Evolutionary conservation across 768 basidiomycete species (phyloP), one percentile per base, ranked within the genome.

Genomic region (Baorangia bicolor): DNA sequence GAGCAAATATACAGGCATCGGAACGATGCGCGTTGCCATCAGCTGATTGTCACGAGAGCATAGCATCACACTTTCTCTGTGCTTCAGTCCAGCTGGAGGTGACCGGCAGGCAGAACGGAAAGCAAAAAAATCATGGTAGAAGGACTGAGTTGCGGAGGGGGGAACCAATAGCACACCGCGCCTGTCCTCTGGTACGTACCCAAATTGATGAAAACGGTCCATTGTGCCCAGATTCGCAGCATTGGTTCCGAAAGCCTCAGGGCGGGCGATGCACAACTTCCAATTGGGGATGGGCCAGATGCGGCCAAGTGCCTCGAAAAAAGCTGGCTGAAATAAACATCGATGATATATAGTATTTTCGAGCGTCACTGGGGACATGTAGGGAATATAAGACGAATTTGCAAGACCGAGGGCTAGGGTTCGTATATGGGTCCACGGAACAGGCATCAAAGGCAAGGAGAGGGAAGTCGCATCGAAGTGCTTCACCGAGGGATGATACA

Each of bases 401-500:
- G 31, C 37, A 45, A 52, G 42, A 61, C 43, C n/a, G 16, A 21
- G 34, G 34, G 12, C 31, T 33, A 49, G 20, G 39, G 25, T 49
- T 41, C 27, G 33, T 45, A 41, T 40, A 39, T 13, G 37, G 43
- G 41, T 42, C 45, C 52, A 45, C 14, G 46, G 41, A 20, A 52
- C 10, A 27, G 35, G 21, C 23, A 40, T 37, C 38, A 43, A 30
- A 10, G 13, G 37, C 13, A 41, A 38, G 23, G 34, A 38, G n/a
- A 38, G 45, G 5, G 28, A 31, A 41, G 43, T 34, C 35, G 34
- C 52, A 40, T 50, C 14, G 57, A 28, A 2, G 41, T 35, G 40
- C 39, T 31, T 53, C 12, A 10, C 27, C 40, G 16, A 31, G 18
- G 40, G 39, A 27, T 57, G 53, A 42, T 63, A 65, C 60, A 59